Evolutionary conservation across 805 yeast species (phyloP).

Genomic region (Ogataea thermomethanolica): DNA sequence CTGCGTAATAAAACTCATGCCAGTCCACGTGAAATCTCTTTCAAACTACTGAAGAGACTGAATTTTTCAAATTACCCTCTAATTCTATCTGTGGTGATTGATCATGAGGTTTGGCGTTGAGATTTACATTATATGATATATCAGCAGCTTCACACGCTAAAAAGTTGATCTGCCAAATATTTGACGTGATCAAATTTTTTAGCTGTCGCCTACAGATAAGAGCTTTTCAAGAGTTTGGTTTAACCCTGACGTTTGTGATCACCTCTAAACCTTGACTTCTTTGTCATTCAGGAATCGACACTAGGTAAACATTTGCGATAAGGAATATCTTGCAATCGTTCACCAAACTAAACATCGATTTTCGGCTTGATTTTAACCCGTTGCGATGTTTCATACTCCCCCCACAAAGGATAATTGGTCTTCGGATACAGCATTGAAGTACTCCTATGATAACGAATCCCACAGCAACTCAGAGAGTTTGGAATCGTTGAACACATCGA

Average conservation of each 20-base stretch:
- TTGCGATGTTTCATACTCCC: constrained; percentile 33
- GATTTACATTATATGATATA: too few relatives aligned
- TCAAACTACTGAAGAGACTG: too few relatives aligned
- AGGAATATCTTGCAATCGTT: too few relatives aligned
- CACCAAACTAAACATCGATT: too few relatives aligned
- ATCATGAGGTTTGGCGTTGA: too few relatives aligned
- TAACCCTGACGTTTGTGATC: not conserved
- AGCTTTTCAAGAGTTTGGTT: not conserved
- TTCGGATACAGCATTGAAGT: constrained; percentile 21
- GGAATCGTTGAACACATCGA: not conserved
- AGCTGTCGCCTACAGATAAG: constrained; percentile 4
- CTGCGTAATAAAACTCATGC: too few relatives aligned
- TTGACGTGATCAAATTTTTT: constrained; percentile 5
- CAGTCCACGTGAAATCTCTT: too few relatives aligned
- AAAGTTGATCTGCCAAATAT: constrained; percentile 4
- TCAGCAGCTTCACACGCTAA: too few relatives aligned
- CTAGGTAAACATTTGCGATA: too few relatives aligned
- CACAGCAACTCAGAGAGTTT: not conserved
- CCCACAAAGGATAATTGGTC: constrained; percentile 33
- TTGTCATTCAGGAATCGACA: too few relatives aligned
- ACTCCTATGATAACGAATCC: constrained; percentile 21
- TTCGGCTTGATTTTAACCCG: not conserved
- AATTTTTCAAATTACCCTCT: too few relatives aligned
- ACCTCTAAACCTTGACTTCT: not conserved
- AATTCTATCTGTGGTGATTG: too few relatives aligned